Evolutionary conservation across 441 rosid species (phyloP), one percentile per base, ranked within the genome.

Genomic region (Pelargonium myrrhifolium): DNA sequence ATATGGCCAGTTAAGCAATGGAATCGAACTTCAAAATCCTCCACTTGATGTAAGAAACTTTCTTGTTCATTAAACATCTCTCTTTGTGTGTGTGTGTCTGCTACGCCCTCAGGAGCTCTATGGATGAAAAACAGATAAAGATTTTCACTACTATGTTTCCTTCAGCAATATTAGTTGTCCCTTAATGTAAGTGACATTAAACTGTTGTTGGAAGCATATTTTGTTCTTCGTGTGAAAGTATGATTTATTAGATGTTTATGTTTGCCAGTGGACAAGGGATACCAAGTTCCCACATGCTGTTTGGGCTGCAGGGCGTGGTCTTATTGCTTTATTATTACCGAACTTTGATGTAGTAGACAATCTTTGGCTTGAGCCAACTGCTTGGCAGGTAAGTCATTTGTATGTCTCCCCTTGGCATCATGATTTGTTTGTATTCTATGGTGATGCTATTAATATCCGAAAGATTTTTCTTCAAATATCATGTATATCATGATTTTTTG

Each of bases 241-340:
- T 45, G 65, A 75, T 72, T 75, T 63, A 77, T 64, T 15, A 26
- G 35, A 64, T 65, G 62, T 58, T 64, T 40, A 40, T 40, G 56
- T 74, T 61, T 77, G 65, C 71, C 71, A 88, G 95, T 90, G 98
- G 98, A 89, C 98, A 26, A 88, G 83, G 84, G 95, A 93, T 74
- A 82, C 88, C 75, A 93, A 93, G 81, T 87, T 85, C 74, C 95
- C 96, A 26, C 98, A 93, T 82, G 95, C 96, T 71, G 92, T 93
- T 63, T 93, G 97, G 98, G 96, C 97, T 67, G 93, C 95, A 82
- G 99, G 99, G 39, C 90, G 96, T 77, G 95, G 92, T 67, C 95
- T 93, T 43, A 88, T 89, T 58, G 82, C 96, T 37, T 83, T 83
- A 79, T 74, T 93, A 22, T 80, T 91, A 65, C 99, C 99, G 43